These are phyloP conservation scores for Neurospora sp. DNA, from an alignment of 495 filamentous ascomycete species.

Conservation along the genomic window DNA sequence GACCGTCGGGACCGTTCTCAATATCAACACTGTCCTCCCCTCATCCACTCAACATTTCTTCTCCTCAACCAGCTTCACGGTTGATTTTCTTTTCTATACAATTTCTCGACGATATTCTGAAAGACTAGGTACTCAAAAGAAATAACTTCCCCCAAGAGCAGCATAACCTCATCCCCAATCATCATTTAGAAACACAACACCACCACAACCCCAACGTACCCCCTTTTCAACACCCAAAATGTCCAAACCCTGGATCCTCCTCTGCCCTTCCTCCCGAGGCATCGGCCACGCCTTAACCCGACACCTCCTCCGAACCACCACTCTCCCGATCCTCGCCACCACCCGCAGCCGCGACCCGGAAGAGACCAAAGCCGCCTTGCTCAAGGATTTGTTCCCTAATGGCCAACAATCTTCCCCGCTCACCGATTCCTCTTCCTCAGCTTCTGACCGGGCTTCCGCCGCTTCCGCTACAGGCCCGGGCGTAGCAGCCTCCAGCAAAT, in stretches of 20 bases:
- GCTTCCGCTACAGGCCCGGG: not conserved
- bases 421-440: not conserved
- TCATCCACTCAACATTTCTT: no score
- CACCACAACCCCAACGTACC: not conserved
- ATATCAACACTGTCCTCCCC: no score
- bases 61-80: no score
- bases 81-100: not conserved
- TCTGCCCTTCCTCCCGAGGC: slow-evolving; percentile 63
- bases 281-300: slow-evolving; percentile 64
- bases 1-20: no score
- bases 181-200: not conserved
- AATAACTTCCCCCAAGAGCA: no score
- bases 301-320: slow-evolving; percentile 53
- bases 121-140: no score
- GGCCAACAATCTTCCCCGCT: not conserved
- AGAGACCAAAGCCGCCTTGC: slow-evolving; percentile 40
- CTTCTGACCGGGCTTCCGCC: not conserved
- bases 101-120: not conserved
- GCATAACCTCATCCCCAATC: no score
- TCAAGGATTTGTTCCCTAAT: slow-evolving; percentile 31
- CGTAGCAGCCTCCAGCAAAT: not conserved
- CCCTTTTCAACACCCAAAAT: slow-evolving; percentile 3
- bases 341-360: slow-evolving; percentile 41
- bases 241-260: slow-evolving; percentile 30
- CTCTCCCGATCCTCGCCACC: slow-evolving; percentile 62